Percentiles rank a stretch among this genome's conserved stretches.
Conservation (phyloP, 164 flowering plant genomes). For the Pachysandra terminalis region DNA sequence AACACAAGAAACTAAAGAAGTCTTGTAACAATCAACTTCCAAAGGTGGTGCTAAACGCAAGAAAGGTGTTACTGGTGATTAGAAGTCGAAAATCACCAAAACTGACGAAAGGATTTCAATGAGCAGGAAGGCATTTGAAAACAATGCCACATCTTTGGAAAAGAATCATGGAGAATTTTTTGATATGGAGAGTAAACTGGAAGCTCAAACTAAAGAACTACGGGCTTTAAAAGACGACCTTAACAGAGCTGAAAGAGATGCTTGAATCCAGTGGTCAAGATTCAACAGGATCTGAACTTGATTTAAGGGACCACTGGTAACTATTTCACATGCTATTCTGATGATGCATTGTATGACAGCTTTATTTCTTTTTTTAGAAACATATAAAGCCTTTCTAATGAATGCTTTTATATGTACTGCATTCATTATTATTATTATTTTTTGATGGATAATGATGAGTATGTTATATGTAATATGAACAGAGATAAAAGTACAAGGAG, state of each 20-base stretch:
- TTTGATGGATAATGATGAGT: no score
- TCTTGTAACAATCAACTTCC: no score
- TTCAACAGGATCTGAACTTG: no score
- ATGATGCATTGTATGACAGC: neutral
- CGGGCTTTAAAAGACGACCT: conserved; percentile 86
- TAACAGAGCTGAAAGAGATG: no score
- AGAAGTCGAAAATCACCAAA: conserved; percentile 55
- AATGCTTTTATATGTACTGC: neutral
- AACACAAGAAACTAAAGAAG: conserved; percentile 2
- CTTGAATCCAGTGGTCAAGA: no score
- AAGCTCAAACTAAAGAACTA: conserved; percentile 50
- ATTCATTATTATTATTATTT: no score
- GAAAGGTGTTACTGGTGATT: conserved; percentile 29
- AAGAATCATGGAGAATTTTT: conserved; percentile 19
- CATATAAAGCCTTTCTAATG: neutral
- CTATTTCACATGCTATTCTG: no score
- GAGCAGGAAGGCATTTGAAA: conserved; percentile 17
- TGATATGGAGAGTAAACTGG: conserved; percentile 37
- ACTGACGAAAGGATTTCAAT: conserved; percentile 33
- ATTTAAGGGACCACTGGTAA: no score
- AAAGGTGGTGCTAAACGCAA: conserved; percentile 51
- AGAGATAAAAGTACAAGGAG: no score
- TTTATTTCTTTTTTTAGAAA: neutral
- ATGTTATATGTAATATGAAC: no score
- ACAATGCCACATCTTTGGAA: conserved; percentile 12